Conservation (phyloP, 352 stramenopile genomes). For the Pythium apleroticum region DNA sequence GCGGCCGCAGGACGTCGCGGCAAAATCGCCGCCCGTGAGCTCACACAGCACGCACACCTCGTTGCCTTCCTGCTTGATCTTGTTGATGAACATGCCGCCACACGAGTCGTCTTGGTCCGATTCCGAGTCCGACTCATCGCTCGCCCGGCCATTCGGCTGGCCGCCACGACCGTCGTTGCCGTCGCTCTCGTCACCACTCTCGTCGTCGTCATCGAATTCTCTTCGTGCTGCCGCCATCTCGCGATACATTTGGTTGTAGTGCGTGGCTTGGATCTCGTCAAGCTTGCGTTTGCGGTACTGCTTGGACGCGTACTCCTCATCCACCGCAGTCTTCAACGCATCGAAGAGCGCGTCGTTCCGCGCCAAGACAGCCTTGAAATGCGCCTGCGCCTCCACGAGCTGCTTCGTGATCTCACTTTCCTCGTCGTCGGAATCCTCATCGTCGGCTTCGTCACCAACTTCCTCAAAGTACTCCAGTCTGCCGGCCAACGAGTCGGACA, state of each 20-base stretch:
- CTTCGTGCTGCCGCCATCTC: constrained; percentile 42
- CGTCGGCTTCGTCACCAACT: constrained; percentile 36
- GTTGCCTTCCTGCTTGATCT: constrained; percentile 66
- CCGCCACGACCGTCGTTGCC: constrained; percentile 23
- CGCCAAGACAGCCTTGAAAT: constrained; percentile 47
- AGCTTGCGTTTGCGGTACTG: constrained; percentile 47
- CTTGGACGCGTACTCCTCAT: constrained; percentile 51
- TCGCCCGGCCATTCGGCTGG: constrained; percentile 8
- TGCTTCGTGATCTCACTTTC: constrained; percentile 63
- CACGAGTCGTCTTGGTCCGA: constrained; percentile 59
- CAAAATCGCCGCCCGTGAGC: constrained; percentile 75
- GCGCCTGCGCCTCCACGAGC: constrained; percentile 40
- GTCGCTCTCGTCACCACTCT: constrained; percentile 23
- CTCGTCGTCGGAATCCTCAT: constrained; percentile 46
- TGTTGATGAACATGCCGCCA: constrained; percentile 77
- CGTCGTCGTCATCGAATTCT: constrained; percentile 58
- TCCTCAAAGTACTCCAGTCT: constrained; percentile 42
- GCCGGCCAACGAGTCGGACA: constrained; percentile 44
- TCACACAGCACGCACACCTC: constrained; percentile 74
- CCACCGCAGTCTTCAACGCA: constrained; percentile 35
- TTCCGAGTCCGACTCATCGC: constrained; percentile 37
- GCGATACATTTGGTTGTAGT: constrained; percentile 76
- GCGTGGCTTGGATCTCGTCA: constrained; percentile 47
- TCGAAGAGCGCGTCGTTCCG: constrained; percentile 43
- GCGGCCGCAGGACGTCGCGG: constrained; percentile 51